Percentiles rank a stretch among this genome's conserved stretches.
phyloP scores from a whole-genome alignment of 768 basidiomycete species.

The Mycena epipterygia region DNA sequence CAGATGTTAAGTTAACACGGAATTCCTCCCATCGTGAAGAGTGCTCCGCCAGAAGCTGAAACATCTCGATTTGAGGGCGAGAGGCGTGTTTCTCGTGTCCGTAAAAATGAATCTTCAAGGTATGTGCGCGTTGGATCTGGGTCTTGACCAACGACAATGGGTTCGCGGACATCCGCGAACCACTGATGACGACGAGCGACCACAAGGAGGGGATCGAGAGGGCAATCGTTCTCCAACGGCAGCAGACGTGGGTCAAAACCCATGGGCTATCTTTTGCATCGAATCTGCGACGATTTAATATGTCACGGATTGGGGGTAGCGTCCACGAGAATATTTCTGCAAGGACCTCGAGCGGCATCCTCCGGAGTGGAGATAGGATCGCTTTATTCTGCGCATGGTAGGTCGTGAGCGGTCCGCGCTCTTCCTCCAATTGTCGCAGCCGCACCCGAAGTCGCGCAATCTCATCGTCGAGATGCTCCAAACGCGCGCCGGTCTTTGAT shows the following conservation, averaged over 20 bases:
- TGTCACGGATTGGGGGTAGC: not conserved
- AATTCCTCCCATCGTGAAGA: slow-evolving; percentile 10
- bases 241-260: not conserved
- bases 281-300: not conserved
- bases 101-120: not conserved
- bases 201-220: not conserved
- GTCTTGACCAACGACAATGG: not conserved
- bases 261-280: not conserved
- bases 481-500: not conserved
- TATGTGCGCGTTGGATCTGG: not conserved
- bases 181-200: not conserved
- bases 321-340: slow-evolving; percentile 19
- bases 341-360: slow-evolving; percentile 1
- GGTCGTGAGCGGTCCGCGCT: not conserved
- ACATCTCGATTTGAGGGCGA: not conserved
- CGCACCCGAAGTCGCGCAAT: not conserved
- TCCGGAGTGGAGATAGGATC: slow-evolving; percentile 5
- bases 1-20: not conserved
- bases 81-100: not conserved
- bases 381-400: not conserved
- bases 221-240: not conserved
- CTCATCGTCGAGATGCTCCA: not conserved
- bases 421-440: slow-evolving; percentile 6
- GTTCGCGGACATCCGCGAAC: not conserved
- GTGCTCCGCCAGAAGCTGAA: not conserved